Evolutionary conservation across 495 filamentous ascomycete genomes (phyloP), one percentile per base, ranked within the genome.

Genomic region (Penicillium cosmopolitanum): DNA sequence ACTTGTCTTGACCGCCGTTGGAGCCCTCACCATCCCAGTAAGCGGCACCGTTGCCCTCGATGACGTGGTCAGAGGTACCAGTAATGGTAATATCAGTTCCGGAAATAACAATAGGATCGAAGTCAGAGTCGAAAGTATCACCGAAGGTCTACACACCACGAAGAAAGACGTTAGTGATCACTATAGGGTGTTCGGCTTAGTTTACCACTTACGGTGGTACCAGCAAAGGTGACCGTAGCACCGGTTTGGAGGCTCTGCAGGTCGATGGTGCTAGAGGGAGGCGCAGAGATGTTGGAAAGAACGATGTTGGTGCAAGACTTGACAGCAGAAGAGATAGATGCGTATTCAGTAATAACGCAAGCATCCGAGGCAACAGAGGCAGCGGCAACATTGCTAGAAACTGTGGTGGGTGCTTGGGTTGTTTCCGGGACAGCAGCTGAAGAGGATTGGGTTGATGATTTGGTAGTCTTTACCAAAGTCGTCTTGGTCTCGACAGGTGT

Each of bases 21-120:
- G 71, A 74, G n/a, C 79, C 79, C 44, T 76, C 55, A 10, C 79
- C 79, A 55, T 82, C 79, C 79, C 79, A 82, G 63, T 76, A 82
- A 8, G 68, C 66, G 16, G 59, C 60, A 36, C 79, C 79, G 40
- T 82, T 79, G 21, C 78, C 77, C 56, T 81, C 75, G 34, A 82
- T 78, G 19, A 78, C 61, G 42, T 69, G 66, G 12, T 73, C 79
- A 8, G 66, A 53, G 8, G 65, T 71, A 16, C 68, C 71, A 5
- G 72, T 77, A 52, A 82, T 72, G 21, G 69, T 77, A 15, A 81
- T 57, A 57, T 69, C 65, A 9, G 73, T 73, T 4, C 78, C 78
- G 25, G 69, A 69, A 56, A 80, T 66, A 25, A 65, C 63, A 33
- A 80, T 79, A 3, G 74, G 74, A 55, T 77, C 65, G 53, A 74